A percentile compares a stretch with the other conserved stretches of the same genome.
These are phyloP conservation scores for Tylopilus plumbeoviolaceoides DNA, from an alignment of 768 basidiomycete species.

Conservation along the genomic window DNA sequence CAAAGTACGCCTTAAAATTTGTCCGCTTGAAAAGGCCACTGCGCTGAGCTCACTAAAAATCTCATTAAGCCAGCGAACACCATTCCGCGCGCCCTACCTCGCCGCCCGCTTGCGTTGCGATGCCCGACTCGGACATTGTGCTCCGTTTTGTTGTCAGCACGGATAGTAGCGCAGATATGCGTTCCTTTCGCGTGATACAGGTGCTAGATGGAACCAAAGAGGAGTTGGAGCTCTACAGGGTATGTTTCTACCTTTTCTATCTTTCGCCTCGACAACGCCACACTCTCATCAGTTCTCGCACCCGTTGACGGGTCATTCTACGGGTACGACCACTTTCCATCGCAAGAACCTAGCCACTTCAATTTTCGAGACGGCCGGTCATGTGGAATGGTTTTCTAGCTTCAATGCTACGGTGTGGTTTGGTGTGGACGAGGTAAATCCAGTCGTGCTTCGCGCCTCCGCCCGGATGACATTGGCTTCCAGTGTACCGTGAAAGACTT, in stretches of 20 bases:
- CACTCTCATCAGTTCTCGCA: constrained; percentile 36
- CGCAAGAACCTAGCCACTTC: constrained; percentile 43
- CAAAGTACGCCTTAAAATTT: constrained; percentile 6
- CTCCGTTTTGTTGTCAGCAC: constrained; percentile 37
- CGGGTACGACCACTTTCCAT: constrained; percentile 44
- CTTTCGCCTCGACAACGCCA: not conserved
- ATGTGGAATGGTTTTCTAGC: constrained; percentile 49
- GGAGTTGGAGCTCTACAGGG: constrained; percentile 44
- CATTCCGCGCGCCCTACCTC: not conserved
- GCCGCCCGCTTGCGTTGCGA: constrained; percentile 1
- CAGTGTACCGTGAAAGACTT: constrained; percentile 45
- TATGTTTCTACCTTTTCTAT: constrained; percentile 3
- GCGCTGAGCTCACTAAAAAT: too few species aligned
- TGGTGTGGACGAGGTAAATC: constrained; percentile 43
- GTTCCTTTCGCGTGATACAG: constrained; percentile 41
- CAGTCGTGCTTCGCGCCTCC: not conserved
- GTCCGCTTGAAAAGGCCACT: too few species aligned
- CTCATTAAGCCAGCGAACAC: not conserved
- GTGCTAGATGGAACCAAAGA: constrained; percentile 25
- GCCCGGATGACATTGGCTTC: not conserved
- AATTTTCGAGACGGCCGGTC: constrained; percentile 49
- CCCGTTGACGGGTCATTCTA: constrained; percentile 39
- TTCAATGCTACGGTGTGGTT: constrained; percentile 44
- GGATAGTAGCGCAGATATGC: constrained; percentile 34
- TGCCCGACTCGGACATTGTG: constrained; percentile 35